Evolutionary conservation across 768 basidiomycete genomes (phyloP), one percentile per base, ranked within the genome.

Genomic region (Pleurotus cornucopiae): DNA sequence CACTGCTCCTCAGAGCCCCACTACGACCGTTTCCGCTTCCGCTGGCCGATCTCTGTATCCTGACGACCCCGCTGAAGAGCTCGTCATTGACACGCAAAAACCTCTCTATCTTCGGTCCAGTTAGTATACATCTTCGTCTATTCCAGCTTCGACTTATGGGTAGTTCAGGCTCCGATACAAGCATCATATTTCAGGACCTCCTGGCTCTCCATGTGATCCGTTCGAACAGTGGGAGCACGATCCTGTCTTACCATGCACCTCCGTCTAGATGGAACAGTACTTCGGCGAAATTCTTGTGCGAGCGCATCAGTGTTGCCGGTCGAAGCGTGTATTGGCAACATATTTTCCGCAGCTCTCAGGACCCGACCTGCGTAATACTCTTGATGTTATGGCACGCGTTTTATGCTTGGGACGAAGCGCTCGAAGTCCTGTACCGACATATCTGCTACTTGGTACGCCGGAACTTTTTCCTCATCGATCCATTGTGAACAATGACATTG

Each of bases 401-500:
- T 23, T 85, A 85, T 61, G 76, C 82, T 0, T 85, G 84, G 74
- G 84, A 85, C 48, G 81, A 85, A 63, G 68, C 80, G 0, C 69
- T 84, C 21, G 82, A 83, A 60, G 66, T 68, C 12, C 61, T 85
- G 37, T 83, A 82, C 55, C 59, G 61, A 7, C 79, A 85, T 60
- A 74, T 85, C 20, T 78, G 74, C 56, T 71, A 58, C 55, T 67
- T 85, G 56, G 78, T 76, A 57, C 41, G 74, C 61, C 34, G 11
- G 7, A 34, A 11, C 30, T 11, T 11, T 9, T 34, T 34, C 6
- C 30, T 34, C 30, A 3, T 34, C 30, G 30, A 34, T 6, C 13
- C 20, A 51, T 25, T 21, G 21, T 26, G 14, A 46, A 21, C 14
- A 16, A 18, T 48, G 43, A 3, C 5, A 23, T 25, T 40, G 14